Evolutionary conservation across 495 filamentous ascomycete genomes (phyloP).

Genomic region (Extremus antarcticus): DNA sequence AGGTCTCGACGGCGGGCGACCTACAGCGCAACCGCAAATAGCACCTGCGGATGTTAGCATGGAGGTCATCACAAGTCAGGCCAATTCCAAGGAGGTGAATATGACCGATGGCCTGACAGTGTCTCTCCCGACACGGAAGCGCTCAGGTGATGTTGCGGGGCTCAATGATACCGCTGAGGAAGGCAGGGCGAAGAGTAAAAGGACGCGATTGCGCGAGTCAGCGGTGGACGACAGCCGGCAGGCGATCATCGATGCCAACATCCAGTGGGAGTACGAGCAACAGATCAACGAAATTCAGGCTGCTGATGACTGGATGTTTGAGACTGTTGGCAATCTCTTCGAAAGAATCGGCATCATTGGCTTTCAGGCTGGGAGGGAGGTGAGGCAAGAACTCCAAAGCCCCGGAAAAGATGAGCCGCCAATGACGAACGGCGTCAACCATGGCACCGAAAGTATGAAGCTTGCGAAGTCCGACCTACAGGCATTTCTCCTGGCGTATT

Average conservation of each 20-base stretch:
- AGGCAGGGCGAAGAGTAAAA: slow-evolving; percentile 66
- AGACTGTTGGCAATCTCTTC: slow-evolving; percentile 53
- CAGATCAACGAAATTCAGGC: slow-evolving; percentile 56
- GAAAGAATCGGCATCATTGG: slow-evolving; percentile 51
- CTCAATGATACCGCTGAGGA: slow-evolving; percentile 44
- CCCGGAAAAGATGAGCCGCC: not conserved
- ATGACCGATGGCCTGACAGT: not conserved
- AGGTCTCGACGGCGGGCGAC: slow-evolving; percentile 14
- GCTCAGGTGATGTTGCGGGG: slow-evolving; percentile 54
- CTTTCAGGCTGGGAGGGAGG: slow-evolving; percentile 6
- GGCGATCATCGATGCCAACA: slow-evolving; percentile 22
- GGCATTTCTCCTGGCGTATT: slow-evolving; percentile 8
- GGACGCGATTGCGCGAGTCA: slow-evolving; percentile 68
- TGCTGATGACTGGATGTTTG: slow-evolving; percentile 68
- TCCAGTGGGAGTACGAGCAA: slow-evolving; percentile 54
- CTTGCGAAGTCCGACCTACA: slow-evolving; percentile 5
- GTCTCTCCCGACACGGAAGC: slow-evolving; percentile 39
- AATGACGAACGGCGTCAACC: not conserved
- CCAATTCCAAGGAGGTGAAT: not conserved
- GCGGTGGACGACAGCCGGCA: slow-evolving; percentile 28
- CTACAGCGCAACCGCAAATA: slow-evolving; percentile 15
- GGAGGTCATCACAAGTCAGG: not conserved
- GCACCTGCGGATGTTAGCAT: slow-evolving; percentile 9
- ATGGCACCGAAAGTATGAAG: not conserved
- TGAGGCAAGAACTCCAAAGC: slow-evolving; percentile 11